Conservation (phyloP, 495 filamentous ascomycete species). For the Penicillium alfredii region DNA sequence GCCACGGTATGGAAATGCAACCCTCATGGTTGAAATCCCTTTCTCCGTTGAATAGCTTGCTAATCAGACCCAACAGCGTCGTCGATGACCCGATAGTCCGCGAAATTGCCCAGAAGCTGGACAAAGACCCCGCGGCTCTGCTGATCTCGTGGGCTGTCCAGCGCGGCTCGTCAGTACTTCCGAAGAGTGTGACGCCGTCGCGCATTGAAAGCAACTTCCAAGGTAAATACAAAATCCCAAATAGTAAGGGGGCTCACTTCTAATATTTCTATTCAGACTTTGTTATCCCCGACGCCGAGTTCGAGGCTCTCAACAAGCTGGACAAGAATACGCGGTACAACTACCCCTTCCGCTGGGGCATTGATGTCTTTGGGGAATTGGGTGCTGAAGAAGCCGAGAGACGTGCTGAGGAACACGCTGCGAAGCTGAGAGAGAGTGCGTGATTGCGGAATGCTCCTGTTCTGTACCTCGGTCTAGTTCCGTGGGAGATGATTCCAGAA, state of each 20-base stretch:
- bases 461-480: too few relatives aligned
- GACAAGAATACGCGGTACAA: slow-evolving; percentile 46
- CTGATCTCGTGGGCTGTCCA: slow-evolving; percentile 79
- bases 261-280: slow-evolving; percentile 33
- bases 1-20: slow-evolving; percentile 24
- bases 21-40: not conserved
- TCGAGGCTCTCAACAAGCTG: slow-evolving; percentile 39
- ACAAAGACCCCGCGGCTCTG: slow-evolving; percentile 64
- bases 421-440: slow-evolving; percentile 21
- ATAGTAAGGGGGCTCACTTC: too few relatives aligned
- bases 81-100: slow-evolving; percentile 57
- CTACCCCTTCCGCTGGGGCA: slow-evolving; percentile 45
- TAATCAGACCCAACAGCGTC: slow-evolving; percentile 22
- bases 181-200: slow-evolving; percentile 54
- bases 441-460: too few relatives aligned
- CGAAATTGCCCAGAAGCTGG: slow-evolving; percentile 58
- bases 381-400: slow-evolving; percentile 40
- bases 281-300: slow-evolving; percentile 40
- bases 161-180: slow-evolving; percentile 55
- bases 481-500: too few relatives aligned
- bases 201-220: slow-evolving; percentile 56
- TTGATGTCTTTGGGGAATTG: slow-evolving; percentile 46
- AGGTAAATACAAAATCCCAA: slow-evolving; percentile 11
- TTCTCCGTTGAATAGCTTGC: not conserved
- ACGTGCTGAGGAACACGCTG: slow-evolving; percentile 41